Base-by-base conservation (phyloP, 1,139 yeast species). In the Scheffersomyces segobiensis region DNA sequence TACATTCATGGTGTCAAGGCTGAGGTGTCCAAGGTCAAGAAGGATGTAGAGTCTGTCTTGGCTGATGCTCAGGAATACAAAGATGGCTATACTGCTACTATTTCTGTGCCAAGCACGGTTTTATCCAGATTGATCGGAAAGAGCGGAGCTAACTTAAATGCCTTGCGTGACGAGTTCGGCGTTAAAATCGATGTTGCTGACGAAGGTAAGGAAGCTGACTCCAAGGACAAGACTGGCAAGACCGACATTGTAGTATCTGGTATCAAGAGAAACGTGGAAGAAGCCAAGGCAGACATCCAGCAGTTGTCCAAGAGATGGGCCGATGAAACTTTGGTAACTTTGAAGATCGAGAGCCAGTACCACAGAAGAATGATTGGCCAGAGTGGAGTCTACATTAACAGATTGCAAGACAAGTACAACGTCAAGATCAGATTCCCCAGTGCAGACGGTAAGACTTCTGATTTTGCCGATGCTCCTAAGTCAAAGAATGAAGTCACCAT, bases 41-140 rank as follows among this genome's bases (percentile, higher is more conserved):
- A 77, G 59, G 89, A 84, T 54, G 80, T 92, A 52, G 78, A 77
- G 50, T 74, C 79, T 56, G 81, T 87, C 12, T 77, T 90, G 61
- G 83, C 81, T 57, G 95, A 90, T 62, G 86, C 89, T 55, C 83
- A 85, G 67, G 88, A 83, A 59, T 80, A 79, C 57, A 83, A 86
- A 32, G 84, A 87, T 60, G 84, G 84, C 55, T 90, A 83, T 73
- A 75, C 80, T 55, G 73, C 86, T 22, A 77, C 82, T 50, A 63
- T 72, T 18, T 79, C 78, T 52, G 87, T 92, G 68, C 97, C 98
- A 60, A 74, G 86, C 2, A 78, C 82, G 58, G 84, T 86, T 53
- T 80, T 93, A 60, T 84, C 96, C 51, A 87, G 96, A 74, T 81
- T 96, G 58, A 92, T 96, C 72, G 99, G 99, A 65, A 90, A 89